A percentile compares a stretch with the other conserved stretches of the same genome.
Conservation (phyloP, 352 stramenopile genomes). For the Globisporangium radiosum region DNA sequence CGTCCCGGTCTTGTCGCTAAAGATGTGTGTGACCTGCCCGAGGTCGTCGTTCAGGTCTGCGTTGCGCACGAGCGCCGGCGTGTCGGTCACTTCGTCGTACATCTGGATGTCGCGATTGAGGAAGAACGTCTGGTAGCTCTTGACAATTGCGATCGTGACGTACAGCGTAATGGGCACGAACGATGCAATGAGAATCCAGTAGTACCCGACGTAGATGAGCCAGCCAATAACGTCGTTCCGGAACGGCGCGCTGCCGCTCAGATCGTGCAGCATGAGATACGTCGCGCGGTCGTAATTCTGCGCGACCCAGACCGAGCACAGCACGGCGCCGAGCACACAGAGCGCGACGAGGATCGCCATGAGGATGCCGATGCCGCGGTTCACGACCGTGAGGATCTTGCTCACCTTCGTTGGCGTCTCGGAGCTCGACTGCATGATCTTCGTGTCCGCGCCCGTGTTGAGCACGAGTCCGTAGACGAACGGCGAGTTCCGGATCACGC, state of each 20-base stretch:
- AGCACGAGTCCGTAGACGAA: slow-evolving; percentile 77
- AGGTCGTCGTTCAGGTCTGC: slow-evolving; percentile 84
- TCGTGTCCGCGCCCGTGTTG: slow-evolving; percentile 79
- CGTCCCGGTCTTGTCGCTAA: slow-evolving; percentile 84
- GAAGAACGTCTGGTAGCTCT: slow-evolving; percentile 84
- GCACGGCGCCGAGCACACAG: slow-evolving; percentile 60
- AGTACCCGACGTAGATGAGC: slow-evolving; percentile 80
- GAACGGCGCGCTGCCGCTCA: slow-evolving; percentile 59
- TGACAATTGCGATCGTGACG: slow-evolving; percentile 84
- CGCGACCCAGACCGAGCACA: slow-evolving; percentile 68
- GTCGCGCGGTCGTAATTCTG: slow-evolving; percentile 43
- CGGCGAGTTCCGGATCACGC: slow-evolving; percentile 78
- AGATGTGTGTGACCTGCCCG: slow-evolving; percentile 85
- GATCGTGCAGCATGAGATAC: slow-evolving; percentile 67
- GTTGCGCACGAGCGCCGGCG: slow-evolving; percentile 72
- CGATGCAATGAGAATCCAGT: slow-evolving; percentile 84
- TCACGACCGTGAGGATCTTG: slow-evolving; percentile 83
- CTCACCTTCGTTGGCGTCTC: slow-evolving; percentile 71
- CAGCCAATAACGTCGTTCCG: slow-evolving; percentile 62
- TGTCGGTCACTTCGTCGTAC: slow-evolving; percentile 80
- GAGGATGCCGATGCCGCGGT: slow-evolving; percentile 66
- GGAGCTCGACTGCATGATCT: slow-evolving; percentile 83
- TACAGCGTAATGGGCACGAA: slow-evolving; percentile 88
- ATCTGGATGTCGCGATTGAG: slow-evolving; percentile 81
- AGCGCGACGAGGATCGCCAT: slow-evolving; percentile 66